Evolutionary conservation across 345 rosid genomes (phyloP).

Genomic region (Eucalyptus cloeziana): DNA sequence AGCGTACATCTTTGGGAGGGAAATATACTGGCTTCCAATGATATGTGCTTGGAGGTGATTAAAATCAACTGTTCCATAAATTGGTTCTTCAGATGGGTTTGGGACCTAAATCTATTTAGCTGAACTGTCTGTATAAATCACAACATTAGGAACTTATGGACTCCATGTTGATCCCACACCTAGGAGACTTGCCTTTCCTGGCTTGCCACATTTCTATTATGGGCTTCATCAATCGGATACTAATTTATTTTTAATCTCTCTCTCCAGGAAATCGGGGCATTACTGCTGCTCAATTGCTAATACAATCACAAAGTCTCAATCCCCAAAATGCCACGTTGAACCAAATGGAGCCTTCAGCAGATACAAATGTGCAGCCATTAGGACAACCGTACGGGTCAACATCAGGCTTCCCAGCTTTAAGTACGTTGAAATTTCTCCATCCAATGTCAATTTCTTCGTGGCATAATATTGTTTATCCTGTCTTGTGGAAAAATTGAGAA

Average conservation of each 20-base stretch:
- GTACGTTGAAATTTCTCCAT: too few species aligned
- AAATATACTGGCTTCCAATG: too few species aligned
- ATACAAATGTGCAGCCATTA: fast-evolving
- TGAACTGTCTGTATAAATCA: not conserved
- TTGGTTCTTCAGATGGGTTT: not conserved
- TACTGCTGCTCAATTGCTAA: too few species aligned
- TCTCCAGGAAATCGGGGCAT: too few species aligned
- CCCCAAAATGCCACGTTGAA: too few species aligned
- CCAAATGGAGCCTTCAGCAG: too few species aligned
- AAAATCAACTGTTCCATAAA: not conserved
- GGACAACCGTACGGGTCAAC: fast-evolving
- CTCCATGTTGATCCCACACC: not conserved
- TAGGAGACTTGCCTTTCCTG: not conserved
- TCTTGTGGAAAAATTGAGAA: not conserved
- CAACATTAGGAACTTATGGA: not conserved
- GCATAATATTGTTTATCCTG: fast-evolving
- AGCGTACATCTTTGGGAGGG: not conserved
- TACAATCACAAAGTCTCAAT: too few species aligned
- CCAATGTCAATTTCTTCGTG: fast-evolving
- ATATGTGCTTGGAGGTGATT: not conserved
- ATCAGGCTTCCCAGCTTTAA: too few species aligned
- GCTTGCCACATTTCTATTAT: not conserved
- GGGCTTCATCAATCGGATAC: too few species aligned
- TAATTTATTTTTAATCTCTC: too few species aligned
- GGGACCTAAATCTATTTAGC: not conserved